Evolutionary conservation across 768 basidiomycete genomes (phyloP).

Genomic region (Russula vinacea): DNA sequence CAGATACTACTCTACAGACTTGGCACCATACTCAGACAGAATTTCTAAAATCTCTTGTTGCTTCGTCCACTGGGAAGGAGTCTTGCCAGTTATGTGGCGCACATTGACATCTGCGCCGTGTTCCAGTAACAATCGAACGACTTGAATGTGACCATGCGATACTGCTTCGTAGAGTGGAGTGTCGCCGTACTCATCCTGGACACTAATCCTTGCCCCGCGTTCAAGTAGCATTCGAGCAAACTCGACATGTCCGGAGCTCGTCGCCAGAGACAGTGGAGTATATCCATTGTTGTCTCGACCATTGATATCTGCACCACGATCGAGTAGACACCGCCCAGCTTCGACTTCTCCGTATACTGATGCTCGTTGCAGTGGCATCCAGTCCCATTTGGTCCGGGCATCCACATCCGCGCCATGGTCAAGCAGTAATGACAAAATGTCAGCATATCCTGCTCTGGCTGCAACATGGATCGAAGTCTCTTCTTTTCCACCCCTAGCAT

Average conservation of each 20-base stretch:
- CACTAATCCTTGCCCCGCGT: neutral
- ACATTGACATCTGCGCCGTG: neutral
- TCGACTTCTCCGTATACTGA: neutral
- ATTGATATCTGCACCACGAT: neutral
- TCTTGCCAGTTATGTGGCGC: neutral
- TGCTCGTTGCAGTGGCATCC: neutral
- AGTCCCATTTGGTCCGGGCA: rapidly evolving
- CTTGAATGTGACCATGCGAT: neutral
- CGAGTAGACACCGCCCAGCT: neutral
- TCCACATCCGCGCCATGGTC: neutral
- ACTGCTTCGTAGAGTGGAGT: neutral
- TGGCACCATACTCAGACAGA: neutral
- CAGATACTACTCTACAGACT: neutral
- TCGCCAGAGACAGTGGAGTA: neutral
- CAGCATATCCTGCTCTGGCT: neutral
- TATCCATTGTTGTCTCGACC: neutral
- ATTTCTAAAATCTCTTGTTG: neutral
- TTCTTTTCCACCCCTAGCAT: neutral
- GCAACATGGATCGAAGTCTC: neutral
- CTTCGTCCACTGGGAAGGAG: neutral
- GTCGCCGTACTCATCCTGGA: rapidly evolving
- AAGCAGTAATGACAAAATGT: neutral
- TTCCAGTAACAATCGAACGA: neutral
- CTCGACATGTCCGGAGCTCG: neutral
- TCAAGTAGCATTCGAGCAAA: neutral